A percentile compares a stretch with the other conserved stretches of the same genome.
phyloP scores from a whole-genome alignment of 352 stramenopile species.

The Pythium sukuiense region DNA sequence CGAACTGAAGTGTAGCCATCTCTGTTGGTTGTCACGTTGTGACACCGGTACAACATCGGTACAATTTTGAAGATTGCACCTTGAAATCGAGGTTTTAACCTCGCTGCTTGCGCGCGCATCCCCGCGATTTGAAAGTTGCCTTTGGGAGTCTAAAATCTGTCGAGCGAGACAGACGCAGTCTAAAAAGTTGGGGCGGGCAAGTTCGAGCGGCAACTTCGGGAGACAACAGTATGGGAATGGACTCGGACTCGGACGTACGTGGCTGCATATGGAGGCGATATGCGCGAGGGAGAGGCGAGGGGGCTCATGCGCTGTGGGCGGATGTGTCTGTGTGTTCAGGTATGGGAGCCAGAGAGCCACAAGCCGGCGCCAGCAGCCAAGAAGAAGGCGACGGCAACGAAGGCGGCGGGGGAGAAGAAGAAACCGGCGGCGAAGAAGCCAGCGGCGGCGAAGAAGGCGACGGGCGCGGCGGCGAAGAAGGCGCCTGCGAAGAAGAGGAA shows the following conservation, averaged over 20 bases:
- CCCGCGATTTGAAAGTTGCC: constrained; percentile 29
- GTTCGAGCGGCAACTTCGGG: constrained; percentile 4
- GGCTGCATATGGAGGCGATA: background rate
- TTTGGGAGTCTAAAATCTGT: constrained; percentile 10
- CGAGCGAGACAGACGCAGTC: background rate
- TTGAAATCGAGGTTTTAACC: constrained; percentile 18
- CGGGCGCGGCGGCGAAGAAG: constrained; percentile 30
- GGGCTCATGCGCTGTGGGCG: constrained; percentile 21
- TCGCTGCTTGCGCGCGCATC: constrained; percentile 18
- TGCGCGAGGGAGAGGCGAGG: constrained; percentile 27
- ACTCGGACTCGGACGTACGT: constrained; percentile 27
- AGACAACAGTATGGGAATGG: constrained; percentile 14
- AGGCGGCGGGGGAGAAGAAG: constrained; percentile 39
- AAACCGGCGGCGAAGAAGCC: constrained; percentile 29
- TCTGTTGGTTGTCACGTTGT: background rate
- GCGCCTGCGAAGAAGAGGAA: constrained; percentile 44
- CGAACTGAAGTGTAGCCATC: constrained; percentile 21
- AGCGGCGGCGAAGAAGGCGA: constrained; percentile 38
- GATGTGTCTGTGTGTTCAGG: constrained; percentile 13
- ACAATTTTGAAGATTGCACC: constrained; percentile 16
- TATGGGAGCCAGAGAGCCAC: constrained; percentile 26
- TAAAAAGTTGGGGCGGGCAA: constrained; percentile 1
- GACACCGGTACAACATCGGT: constrained; percentile 6
- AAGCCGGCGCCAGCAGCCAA: constrained; percentile 25
- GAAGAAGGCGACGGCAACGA: constrained; percentile 31